Conservation (phyloP, 1,139 yeast genomes). For the Geotrichum klebahnii region DNA sequence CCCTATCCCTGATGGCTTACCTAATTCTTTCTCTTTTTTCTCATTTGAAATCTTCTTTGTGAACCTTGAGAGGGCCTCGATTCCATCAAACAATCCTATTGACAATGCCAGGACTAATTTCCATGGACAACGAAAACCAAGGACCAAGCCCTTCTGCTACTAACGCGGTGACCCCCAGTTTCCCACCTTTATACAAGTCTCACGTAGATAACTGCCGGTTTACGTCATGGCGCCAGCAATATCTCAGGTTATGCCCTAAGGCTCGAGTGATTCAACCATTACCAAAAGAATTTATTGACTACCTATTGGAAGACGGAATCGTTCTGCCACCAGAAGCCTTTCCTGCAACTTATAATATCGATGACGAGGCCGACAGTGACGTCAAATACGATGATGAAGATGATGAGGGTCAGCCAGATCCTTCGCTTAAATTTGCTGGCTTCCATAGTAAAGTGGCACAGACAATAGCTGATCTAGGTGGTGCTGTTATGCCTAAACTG, state of each 20-base stretch:
- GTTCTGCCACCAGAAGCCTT: slow-evolving; percentile 47
- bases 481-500: slow-evolving; percentile 75
- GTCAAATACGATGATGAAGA: slow-evolving; percentile 56
- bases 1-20: too few species aligned
- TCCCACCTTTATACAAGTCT: slow-evolving; percentile 15
- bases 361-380: slow-evolving; percentile 31
- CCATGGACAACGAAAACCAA: neutral
- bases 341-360: slow-evolving; percentile 26
- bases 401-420: slow-evolving; percentile 41
- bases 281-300: slow-evolving; percentile 63
- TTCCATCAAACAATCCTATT: too few species aligned
- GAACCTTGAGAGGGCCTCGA: too few species aligned
- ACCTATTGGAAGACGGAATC: slow-evolving; percentile 74
- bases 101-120: slow-evolving; percentile 7
- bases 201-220: slow-evolving; percentile 67
- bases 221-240: slow-evolving; percentile 65
- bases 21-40: too few species aligned
- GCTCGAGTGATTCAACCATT: slow-evolving; percentile 59
- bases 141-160: neutral
- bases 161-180: neutral
- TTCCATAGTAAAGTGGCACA: slow-evolving; percentile 53
- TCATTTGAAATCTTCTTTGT: too few species aligned
- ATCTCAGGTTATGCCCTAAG: slow-evolving; percentile 49
- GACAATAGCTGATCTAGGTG: slow-evolving; percentile 46
- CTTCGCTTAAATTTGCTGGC: slow-evolving; percentile 49